Base-by-base conservation (phyloP, 2,329 filamentous ascomycete genomes). In the Chaetomiaceae sp. region DNA sequence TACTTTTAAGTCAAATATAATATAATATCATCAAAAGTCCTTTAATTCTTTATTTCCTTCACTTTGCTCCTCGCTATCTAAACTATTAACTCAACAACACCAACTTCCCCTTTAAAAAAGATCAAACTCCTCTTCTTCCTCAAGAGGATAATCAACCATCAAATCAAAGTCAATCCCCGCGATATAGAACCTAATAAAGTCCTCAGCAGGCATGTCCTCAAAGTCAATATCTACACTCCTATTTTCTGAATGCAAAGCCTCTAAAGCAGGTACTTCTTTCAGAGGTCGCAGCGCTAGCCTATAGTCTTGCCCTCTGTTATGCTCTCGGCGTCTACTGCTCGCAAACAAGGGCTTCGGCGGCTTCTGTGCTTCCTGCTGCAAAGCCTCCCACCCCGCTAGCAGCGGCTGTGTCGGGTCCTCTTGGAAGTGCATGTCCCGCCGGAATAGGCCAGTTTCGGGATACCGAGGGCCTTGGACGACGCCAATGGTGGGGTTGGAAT, bases 401-500 rank as follows among this genome's bases (percentile, higher is more conserved):
- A 83, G 66, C 2, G 75, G 77, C 39, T 62, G 63, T 1, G 48
- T 50, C 0, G 69, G 66, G 37, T 81, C 70, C 2, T 65, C 62
- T 16, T 75, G 60, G 3, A 70, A 56, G 56, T 84, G 81, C 1
- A 72, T 72, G 5, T 81, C 74, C 5, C 53, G 59, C 4, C 73
- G 66, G 58, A 72, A 82, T 2, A 81, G 63, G 1, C 67, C 66
- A 0, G 75, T 73, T 2, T 64, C 56, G 1, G 65, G 53, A 58
- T 85, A 85, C 3, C 66, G 64, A 0, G 74, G 73, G 1, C 81
- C 82, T 58, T 85, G 75, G 2, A 82, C 70, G 5, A 72, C 77
- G 23, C 81, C 81, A 23, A 83, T 64, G 5, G 70, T 70, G 2
- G 68, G 74, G 55, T 79, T 71, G 0, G 65, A 62, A 45, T 73